Percentiles rank a stretch among this genome's conserved stretches.
Conservation (phyloP, 1,139 yeast genomes). For the Kodamaea plutei region DNA sequence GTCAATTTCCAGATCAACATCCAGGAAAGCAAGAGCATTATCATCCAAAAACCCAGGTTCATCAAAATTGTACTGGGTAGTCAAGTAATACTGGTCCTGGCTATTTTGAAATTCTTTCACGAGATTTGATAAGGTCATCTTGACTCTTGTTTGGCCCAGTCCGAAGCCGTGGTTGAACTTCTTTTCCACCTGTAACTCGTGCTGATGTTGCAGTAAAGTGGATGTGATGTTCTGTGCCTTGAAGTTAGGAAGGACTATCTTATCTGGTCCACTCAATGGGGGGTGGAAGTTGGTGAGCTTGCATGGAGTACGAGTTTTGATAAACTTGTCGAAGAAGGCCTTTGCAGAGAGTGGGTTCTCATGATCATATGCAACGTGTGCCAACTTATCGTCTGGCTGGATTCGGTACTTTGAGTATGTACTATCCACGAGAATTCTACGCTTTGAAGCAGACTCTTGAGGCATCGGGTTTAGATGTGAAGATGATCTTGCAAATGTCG, state of each 20-base stretch:
- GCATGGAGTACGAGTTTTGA: slow-evolving; percentile 35
- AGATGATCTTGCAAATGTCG: not conserved
- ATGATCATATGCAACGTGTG: not conserved
- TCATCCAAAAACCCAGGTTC: no score
- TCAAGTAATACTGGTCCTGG: slow-evolving; percentile 49
- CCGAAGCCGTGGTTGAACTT: slow-evolving; percentile 62
- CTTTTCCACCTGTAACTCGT: slow-evolving; percentile 50
- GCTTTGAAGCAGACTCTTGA: no score
- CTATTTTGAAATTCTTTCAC: slow-evolving; percentile 31
- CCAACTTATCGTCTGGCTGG: slow-evolving; percentile 1
- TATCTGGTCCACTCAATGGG: slow-evolving; percentile 9
- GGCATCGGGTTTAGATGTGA: no score
- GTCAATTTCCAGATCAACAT: no score
- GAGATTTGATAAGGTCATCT: slow-evolving; percentile 46
- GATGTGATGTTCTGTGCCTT: slow-evolving; percentile 30
- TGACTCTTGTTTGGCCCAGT: slow-evolving; percentile 49
- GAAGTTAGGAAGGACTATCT: slow-evolving; percentile 26
- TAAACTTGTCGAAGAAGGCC: slow-evolving; percentile 26
- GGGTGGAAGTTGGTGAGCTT: slow-evolving; percentile 22
- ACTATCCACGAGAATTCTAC: not conserved
- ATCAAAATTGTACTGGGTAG: slow-evolving; percentile 53
- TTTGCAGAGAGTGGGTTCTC: not conserved
- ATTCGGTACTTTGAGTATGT: slow-evolving; percentile 1
- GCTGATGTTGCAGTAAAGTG: slow-evolving; percentile 26
- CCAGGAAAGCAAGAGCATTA: no score